Base-by-base conservation (phyloP, 2,329 filamentous ascomycete genomes). In the Teratosphaeria nubilosa region DNA sequence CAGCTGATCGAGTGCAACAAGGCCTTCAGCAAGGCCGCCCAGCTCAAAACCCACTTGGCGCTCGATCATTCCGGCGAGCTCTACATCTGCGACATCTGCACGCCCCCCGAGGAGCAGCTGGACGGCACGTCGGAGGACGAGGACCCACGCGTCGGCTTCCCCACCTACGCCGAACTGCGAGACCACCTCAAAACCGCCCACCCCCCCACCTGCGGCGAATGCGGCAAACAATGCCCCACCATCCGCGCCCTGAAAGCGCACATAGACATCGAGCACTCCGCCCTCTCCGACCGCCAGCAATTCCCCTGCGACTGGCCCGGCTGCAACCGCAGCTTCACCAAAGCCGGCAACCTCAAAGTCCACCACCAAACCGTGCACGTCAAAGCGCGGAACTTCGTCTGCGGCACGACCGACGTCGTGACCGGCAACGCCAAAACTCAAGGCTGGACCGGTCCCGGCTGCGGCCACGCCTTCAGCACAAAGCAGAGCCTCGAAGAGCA, bases 401-500 rank as follows among this genome's bases (percentile, higher is more conserved):
- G 92, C 68, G 89, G 89, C 16, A 75, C 85, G 53, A 81, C 84
- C 11, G 83, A 87, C 64, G 75, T 91, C 64, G 75, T 91, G 1
- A 79, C 76, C n/a, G 77, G 77, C 7, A 58, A 83, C 51, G 74
- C 69, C 22, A 74, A 75, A 51, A 66, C 94, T 1, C 73, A 76
- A 10, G 77, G 73, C 5, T 95, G 90, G 87, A 77, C 82, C 58
- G 80, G 79, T 24, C 24, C 74, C 10, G 78, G 84, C 55, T 97
- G 92, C 68, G 88, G 86, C 1, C 82, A 84, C 60, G 81, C 81
- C 37, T 94, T 95, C 68, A 82, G 83, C 59, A 88, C 86, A 61
- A 96, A 95, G 72, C 81, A 83, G 20, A 85, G 84, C 31, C 80
- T 96, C 0, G 88, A 92, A 71, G 87, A 94, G 64, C 92, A 97